Percentiles rank a stretch among this genome's conserved stretches.
phyloP scores from a whole-genome alignment of 2,329 filamentous ascomycete genomes.

The Onygenales sp. region DNA sequence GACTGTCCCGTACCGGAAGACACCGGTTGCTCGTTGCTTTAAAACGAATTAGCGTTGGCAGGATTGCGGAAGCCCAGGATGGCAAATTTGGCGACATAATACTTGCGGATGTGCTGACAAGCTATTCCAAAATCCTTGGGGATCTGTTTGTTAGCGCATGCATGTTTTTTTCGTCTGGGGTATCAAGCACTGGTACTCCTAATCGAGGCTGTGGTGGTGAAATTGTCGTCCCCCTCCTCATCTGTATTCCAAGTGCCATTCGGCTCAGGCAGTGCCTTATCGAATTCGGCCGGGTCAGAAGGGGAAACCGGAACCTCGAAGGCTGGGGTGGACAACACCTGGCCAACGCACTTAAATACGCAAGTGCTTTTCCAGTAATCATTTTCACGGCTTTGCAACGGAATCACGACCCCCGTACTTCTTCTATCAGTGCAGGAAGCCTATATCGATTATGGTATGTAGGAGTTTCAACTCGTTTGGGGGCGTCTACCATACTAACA shows the following conservation, averaged over 20 bases:
- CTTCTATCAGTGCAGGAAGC: slow-evolving; percentile 45
- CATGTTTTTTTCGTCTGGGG: slow-evolving; percentile 71
- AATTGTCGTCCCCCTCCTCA: slow-evolving; percentile 72
- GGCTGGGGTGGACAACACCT: slow-evolving; percentile 81
- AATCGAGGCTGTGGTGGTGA: slow-evolving; percentile 73
- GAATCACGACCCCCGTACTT: slow-evolving; percentile 44
- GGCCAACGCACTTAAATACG: slow-evolving; percentile 90
- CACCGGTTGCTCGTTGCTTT: slow-evolving; percentile 66
- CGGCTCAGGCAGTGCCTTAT: slow-evolving; percentile 86
- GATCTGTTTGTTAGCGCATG: slow-evolving; percentile 83
- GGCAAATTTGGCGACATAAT: slow-evolving; percentile 93
- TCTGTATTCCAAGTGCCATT: slow-evolving; percentile 73
- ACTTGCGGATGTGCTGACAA: slow-evolving; percentile 87
- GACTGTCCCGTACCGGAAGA: slow-evolving; percentile 60
- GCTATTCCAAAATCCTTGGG: slow-evolving; percentile 83
- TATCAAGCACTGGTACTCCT: slow-evolving; percentile 68
- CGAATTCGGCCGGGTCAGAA: slow-evolving; percentile 66
- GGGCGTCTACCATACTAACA: not conserved
- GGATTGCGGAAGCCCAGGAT: slow-evolving; percentile 74
- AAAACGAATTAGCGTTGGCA: slow-evolving; percentile 70
- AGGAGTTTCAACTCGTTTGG: not conserved
- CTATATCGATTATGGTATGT: slow-evolving; percentile 47
- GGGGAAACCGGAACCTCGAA: slow-evolving; percentile 31
- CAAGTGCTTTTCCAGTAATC: slow-evolving; percentile 88
- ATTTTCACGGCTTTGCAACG: slow-evolving; percentile 67